A percentile compares a stretch with the other conserved stretches of the same genome.
These are phyloP conservation scores for Dipodascus geniculatus DNA, from an alignment of 805 yeast species.

Conservation along the genomic window DNA sequence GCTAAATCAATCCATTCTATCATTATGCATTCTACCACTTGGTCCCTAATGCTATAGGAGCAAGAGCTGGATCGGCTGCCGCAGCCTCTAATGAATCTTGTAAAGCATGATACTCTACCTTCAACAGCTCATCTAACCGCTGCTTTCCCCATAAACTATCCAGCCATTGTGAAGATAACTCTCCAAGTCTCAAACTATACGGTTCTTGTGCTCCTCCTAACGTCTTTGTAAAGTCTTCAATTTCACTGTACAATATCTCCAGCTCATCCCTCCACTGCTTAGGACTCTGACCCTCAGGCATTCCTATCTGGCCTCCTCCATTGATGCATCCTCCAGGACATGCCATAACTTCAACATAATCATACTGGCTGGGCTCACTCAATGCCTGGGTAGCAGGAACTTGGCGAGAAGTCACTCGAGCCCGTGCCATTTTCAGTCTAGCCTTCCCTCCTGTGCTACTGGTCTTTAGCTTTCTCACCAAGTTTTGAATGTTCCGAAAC, in stretches of 20 bases:
- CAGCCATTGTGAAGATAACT: conserved; percentile 5
- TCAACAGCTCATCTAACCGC: conserved; percentile 6
- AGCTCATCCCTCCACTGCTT: conserved; percentile 24
- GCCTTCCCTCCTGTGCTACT: conserved; percentile 16
- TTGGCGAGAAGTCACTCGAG: conserved; percentile 9
- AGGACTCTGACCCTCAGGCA: conserved; percentile 20
- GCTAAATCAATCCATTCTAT: not conserved
- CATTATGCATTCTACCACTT: not conserved
- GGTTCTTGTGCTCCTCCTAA: not conserved
- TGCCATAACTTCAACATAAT: conserved; percentile 92
- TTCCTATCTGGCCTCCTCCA: conserved; percentile 84
- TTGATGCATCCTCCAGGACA: conserved; percentile 97
- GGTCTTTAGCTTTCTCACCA: conserved; percentile 72
- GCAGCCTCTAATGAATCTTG: conserved; percentile 1
- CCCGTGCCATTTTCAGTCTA: conserved; percentile 9
- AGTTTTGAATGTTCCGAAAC: conserved; percentile 85
- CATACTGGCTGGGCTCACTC: conserved; percentile 57
- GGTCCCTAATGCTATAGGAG: not conserved
- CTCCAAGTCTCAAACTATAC: not conserved
- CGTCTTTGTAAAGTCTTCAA: conserved; percentile 6
- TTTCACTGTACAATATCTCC: conserved; percentile 27
- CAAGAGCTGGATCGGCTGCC: not conserved
- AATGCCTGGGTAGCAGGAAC: conserved; percentile 17
- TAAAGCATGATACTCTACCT: conserved; percentile 13
- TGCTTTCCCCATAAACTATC: conserved; percentile 6